Conservation (phyloP, 2,329 filamentous ascomycete genomes). For the Rutstroemia sydowiana region DNA sequence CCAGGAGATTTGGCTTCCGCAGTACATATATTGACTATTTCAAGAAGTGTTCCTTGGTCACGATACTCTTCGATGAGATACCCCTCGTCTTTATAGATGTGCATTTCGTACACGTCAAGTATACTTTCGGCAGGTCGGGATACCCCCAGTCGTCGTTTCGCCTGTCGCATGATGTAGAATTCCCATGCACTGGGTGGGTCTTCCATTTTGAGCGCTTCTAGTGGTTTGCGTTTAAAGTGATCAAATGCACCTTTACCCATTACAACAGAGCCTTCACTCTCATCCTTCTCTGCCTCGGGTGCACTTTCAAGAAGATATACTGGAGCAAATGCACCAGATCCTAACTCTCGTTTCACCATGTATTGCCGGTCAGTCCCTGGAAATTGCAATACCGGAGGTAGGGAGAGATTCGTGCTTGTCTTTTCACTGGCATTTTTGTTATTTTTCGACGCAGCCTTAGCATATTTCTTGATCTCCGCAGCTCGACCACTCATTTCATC, state of each 20-base stretch:
- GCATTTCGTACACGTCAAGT: slow-evolving; percentile 79
- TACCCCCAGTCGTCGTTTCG: slow-evolving; percentile 67
- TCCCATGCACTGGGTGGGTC: slow-evolving; percentile 85
- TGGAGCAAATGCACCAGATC: slow-evolving; percentile 88
- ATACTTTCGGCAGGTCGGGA: slow-evolving; percentile 71
- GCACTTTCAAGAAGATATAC: slow-evolving; percentile 84
- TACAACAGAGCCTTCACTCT: slow-evolving; percentile 37
- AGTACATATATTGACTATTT: slow-evolving; percentile 82
- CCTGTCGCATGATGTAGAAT: slow-evolving; percentile 87
- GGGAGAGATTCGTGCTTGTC: slow-evolving; percentile 49
- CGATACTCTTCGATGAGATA: slow-evolving; percentile 85
- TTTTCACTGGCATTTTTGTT: slow-evolving; percentile 42
- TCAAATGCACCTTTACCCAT: slow-evolving; percentile 58
- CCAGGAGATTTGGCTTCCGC: slow-evolving; percentile 50
- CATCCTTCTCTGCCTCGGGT: slow-evolving; percentile 42
- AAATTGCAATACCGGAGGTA: slow-evolving; percentile 61
- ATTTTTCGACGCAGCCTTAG: slow-evolving; percentile 48
- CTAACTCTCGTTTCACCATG: slow-evolving; percentile 75
- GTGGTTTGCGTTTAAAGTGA: slow-evolving; percentile 41
- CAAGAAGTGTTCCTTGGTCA: slow-evolving; percentile 86
- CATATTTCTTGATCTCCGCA: slow-evolving; percentile 72
- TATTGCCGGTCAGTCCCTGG: slow-evolving; percentile 60
- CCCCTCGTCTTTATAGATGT: slow-evolving; percentile 83
- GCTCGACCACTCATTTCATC: slow-evolving; percentile 57
- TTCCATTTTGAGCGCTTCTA: slow-evolving; percentile 95